Percentiles rank a stretch among this genome's conserved stretches.
Conservation (phyloP, 768 basidiomycete genomes). For the Solioccasus polychromus region DNA sequence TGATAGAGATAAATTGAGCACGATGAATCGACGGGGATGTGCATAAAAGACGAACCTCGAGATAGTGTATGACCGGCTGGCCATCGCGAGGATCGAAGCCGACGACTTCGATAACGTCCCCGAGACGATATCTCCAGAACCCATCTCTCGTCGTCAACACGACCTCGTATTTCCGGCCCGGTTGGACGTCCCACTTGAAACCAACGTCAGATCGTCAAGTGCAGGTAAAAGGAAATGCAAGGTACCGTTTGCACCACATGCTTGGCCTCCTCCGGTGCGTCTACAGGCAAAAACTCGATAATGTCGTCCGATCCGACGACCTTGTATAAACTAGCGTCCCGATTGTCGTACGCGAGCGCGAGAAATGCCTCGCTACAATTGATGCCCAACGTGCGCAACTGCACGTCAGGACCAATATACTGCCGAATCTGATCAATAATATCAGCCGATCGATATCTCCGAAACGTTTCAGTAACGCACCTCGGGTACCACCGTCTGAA, state of each 20-base stretch:
- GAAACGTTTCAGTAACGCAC: not conserved
- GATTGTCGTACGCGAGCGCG: conserved; percentile 20
- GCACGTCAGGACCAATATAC: conserved; percentile 19
- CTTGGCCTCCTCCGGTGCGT: conserved; percentile 21
- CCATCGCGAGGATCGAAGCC: conserved; percentile 24
- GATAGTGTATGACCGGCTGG: conserved; percentile 20
- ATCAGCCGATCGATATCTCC: not conserved
- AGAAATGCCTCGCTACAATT: conserved; percentile 24
- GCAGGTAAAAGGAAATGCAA: not conserved
- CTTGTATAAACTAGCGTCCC: conserved; percentile 22
- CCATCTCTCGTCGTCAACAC: conserved; percentile 25
- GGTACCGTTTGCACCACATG: conserved; percentile 18
- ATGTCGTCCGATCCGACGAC: conserved; percentile 25
- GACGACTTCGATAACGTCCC: conserved; percentile 18
- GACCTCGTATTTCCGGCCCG: conserved; percentile 17
- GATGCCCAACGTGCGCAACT: conserved; percentile 19
- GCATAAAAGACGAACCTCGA: conserved; percentile 14
- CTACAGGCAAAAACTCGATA: conserved; percentile 17
- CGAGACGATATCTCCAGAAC: conserved; percentile 23
- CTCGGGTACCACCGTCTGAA: conserved; percentile 22
- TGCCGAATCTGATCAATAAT: conserved; percentile 11
- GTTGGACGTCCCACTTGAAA: conserved; percentile 20
- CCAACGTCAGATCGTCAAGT: not conserved
- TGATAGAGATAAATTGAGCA: not conserved
- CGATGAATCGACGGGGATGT: not conserved